Evolutionary conservation across 257 asterid species (phyloP).

Genomic region (Nyctanthes arbortristis): DNA sequence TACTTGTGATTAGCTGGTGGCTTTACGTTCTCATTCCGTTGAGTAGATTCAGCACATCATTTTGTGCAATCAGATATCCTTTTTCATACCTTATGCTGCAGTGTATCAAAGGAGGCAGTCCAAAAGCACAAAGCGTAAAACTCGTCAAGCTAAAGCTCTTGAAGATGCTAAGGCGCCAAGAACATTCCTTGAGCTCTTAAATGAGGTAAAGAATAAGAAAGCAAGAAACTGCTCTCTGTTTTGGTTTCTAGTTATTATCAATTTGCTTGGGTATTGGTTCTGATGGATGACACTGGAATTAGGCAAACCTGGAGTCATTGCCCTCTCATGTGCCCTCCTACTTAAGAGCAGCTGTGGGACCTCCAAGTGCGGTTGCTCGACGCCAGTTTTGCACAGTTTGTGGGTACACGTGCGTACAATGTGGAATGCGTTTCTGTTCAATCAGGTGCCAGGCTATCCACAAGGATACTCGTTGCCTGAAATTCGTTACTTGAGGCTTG

Average conservation of each 20-base stretch:
- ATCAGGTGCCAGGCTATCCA: slow-evolving; percentile 80
- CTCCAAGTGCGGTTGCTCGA: slow-evolving; percentile 80
- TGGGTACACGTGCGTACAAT: slow-evolving; percentile 88
- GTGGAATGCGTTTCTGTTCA: slow-evolving; percentile 94
- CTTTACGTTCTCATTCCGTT: neutral
- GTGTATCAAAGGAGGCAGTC: slow-evolving; percentile 81
- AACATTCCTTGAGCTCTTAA: slow-evolving; percentile 86
- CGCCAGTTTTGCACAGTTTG: slow-evolving; percentile 95
- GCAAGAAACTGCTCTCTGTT: neutral
- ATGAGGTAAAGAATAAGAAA: slow-evolving; percentile 57
- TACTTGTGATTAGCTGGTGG: neutral
- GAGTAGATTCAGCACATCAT: neutral
- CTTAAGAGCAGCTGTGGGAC: slow-evolving; percentile 90
- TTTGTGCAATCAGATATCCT: neutral
- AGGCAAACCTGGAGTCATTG: slow-evolving; percentile 90
- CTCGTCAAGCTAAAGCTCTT: slow-evolving; percentile 95
- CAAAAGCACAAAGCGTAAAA: slow-evolving; percentile 75
- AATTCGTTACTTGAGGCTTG: slow-evolving; percentile 74
- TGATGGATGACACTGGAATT: slow-evolving; percentile 10
- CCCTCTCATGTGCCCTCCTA: slow-evolving; percentile 87
- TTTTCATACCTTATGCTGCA: slow-evolving; percentile 22
- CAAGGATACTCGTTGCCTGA: slow-evolving; percentile 90
- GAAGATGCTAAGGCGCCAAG: slow-evolving; percentile 95
- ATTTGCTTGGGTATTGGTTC: neutral
- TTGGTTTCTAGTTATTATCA: slow-evolving; percentile 10